Conservation (phyloP, 352 stramenopile species). For the Globisporangium irregulare region DNA sequence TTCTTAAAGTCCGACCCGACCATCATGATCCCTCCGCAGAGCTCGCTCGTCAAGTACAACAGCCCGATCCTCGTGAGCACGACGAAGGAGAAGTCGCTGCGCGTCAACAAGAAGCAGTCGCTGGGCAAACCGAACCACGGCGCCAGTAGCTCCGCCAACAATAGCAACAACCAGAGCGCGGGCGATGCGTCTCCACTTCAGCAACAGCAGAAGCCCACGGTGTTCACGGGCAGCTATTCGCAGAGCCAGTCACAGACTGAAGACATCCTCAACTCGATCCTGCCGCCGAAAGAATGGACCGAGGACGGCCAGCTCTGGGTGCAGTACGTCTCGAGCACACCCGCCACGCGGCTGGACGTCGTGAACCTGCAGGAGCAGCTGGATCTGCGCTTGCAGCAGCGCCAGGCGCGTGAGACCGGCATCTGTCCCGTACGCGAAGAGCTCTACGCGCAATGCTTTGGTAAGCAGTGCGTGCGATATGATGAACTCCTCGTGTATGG, state of each 20-base stretch:
- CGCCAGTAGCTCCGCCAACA: slow-evolving; percentile 15
- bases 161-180: slow-evolving; percentile 16
- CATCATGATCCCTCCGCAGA: slow-evolving; percentile 83
- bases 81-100: slow-evolving; percentile 76
- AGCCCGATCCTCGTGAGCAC: slow-evolving; percentile 89
- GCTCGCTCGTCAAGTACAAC: slow-evolving; percentile 90
- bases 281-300: slow-evolving; percentile 87
- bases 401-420: slow-evolving; percentile 89
- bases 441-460: slow-evolving; percentile 92
- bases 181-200: neutral
- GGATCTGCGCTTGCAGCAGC: slow-evolving; percentile 88
- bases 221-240: slow-evolving; percentile 61
- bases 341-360: slow-evolving; percentile 89
- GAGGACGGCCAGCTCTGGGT: slow-evolving; percentile 91
- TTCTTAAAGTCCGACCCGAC: neutral
- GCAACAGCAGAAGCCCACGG: slow-evolving; percentile 40
- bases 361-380: slow-evolving; percentile 90
- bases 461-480: slow-evolving; percentile 20
- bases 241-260: slow-evolving; percentile 74
- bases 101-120: slow-evolving; percentile 38
- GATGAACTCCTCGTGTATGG: neutral
- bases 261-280: slow-evolving; percentile 91
- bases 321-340: slow-evolving; percentile 91
- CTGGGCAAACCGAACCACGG: slow-evolving; percentile 20
- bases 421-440: slow-evolving; percentile 92